Percentiles rank a stretch among this genome's conserved stretches.
These are phyloP conservation scores for Tetradesmus lagerheimii DNA, from an alignment of 139 green algal species.

Conservation along the genomic window DNA sequence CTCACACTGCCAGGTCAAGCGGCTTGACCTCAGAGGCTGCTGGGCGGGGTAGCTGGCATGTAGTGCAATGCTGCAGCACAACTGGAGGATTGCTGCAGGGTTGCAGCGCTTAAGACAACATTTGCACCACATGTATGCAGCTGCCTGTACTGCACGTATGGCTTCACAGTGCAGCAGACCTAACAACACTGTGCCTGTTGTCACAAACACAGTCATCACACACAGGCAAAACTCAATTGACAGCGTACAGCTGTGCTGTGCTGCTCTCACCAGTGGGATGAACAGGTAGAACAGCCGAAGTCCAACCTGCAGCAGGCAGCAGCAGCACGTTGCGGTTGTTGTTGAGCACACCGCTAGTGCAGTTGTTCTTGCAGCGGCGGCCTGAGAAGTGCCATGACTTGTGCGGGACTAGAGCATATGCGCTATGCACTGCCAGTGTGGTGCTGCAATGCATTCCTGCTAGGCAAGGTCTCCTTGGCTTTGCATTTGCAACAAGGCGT, in stretches of 20 bases:
- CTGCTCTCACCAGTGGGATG: constrained; percentile 34
- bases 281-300: constrained; percentile 49
- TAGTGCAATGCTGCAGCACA: not conserved
- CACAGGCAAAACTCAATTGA: too few relatives aligned
- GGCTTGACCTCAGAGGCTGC: not conserved
- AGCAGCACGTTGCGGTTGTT: too few relatives aligned
- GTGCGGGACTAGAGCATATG: too few relatives aligned
- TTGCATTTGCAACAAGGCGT: too few relatives aligned
- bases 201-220: too few relatives aligned
- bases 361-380: too few relatives aligned
- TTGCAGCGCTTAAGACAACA: not conserved
- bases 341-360: too few relatives aligned
- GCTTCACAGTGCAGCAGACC: not conserved
- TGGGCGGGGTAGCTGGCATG: not conserved
- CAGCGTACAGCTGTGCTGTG: not conserved
- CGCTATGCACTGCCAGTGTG: too few relatives aligned
- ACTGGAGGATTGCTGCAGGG: not conserved
- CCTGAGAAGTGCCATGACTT: too few relatives aligned
- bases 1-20: not conserved
- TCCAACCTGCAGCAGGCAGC: not conserved
- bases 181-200: not conserved
- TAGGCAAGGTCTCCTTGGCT: too few relatives aligned
- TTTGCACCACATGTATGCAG: not conserved
- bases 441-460: too few relatives aligned
- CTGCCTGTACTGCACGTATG: not conserved